Conservation (phyloP, 306 rosid species). For the Prunus armeniaca region DNA sequence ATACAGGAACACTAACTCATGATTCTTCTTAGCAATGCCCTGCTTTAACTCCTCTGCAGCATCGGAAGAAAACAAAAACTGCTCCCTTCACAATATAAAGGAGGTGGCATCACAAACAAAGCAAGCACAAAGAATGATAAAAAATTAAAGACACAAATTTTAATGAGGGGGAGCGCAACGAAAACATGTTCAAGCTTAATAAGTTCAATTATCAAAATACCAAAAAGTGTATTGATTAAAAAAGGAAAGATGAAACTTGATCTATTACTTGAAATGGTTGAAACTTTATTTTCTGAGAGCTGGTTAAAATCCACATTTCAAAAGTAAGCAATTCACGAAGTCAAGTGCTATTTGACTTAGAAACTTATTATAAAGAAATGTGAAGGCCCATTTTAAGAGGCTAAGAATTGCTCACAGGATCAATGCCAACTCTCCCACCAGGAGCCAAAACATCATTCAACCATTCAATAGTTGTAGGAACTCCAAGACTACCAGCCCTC, state of each 20-base stretch:
- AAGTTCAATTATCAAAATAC: too few relatives aligned
- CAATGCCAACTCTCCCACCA: constrained; percentile 89
- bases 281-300: background rate
- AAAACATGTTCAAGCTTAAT: too few relatives aligned
- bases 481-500: constrained; percentile 87
- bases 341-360: background rate
- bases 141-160: background rate
- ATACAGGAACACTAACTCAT: constrained; percentile 71
- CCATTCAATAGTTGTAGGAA: constrained; percentile 87
- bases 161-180: background rate
- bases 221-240: too few relatives aligned
- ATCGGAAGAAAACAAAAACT: constrained; percentile 94
- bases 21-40: constrained; percentile 67
- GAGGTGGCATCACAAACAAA: constrained; percentile 47
- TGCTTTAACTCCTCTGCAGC: constrained; percentile 84
- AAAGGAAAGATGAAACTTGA: background rate
- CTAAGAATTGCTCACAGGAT: constrained; percentile 74
- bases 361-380: constrained; percentile 5
- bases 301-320: background rate
- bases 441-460: constrained; percentile 80
- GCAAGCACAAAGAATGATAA: constrained; percentile 16
- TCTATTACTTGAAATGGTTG: background rate
- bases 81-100: constrained; percentile 83
- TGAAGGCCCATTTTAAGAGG: constrained; percentile 10
- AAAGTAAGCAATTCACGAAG: background rate